Conservation (phyloP, 306 rosid genomes). For the Crataegus laevigata region DNA sequence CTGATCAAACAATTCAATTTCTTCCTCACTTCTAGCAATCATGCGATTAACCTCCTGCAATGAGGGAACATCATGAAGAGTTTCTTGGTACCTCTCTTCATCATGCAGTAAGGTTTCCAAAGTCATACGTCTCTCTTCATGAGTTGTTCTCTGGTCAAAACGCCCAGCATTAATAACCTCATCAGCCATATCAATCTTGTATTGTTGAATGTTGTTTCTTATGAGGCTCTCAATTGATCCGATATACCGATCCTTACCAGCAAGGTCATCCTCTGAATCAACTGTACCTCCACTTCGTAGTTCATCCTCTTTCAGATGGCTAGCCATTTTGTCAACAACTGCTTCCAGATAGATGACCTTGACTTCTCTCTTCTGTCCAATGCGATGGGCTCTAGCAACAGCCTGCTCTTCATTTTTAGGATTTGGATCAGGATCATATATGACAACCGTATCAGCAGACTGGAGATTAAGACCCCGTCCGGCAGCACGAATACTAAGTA, state of each 20-base stretch:
- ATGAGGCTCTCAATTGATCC: conserved; percentile 96
- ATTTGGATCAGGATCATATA: conserved; percentile 97
- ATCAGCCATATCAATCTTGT: conserved; percentile 98
- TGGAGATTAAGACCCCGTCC: conserved; percentile 99
- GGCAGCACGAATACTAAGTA: conserved; percentile 97
- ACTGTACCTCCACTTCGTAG: conserved; percentile 67
- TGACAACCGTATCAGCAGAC: conserved; percentile 95
- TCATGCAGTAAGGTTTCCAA: conserved; percentile 91
- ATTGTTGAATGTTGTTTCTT: conserved; percentile 90
- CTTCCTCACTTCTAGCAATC: conserved; percentile 93
- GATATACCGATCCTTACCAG: conserved; percentile 92
- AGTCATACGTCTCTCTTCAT: conserved; percentile 93
- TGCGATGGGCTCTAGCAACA: conserved; percentile 98
- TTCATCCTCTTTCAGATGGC: conserved; percentile 93
- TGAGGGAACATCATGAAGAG: conserved; percentile 89
- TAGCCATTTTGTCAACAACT: conserved; percentile 83
- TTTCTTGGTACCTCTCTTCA: conserved; percentile 95
- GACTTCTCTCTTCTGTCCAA: conserved; percentile 95
- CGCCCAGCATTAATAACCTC: conserved; percentile 99
- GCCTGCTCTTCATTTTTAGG: conserved; percentile 99
- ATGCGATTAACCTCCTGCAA: conserved; percentile 93
- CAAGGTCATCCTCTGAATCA: conserved; percentile 91
- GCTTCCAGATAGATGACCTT: conserved; percentile 97
- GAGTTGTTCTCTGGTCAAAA: conserved; percentile 97
- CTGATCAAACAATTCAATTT: conserved; percentile 83